A percentile compares a stretch with the other conserved stretches of the same genome.
phyloP scores from a whole-genome alignment of 352 stramenopile genomes.

The Thraustotheca clavata region DNA sequence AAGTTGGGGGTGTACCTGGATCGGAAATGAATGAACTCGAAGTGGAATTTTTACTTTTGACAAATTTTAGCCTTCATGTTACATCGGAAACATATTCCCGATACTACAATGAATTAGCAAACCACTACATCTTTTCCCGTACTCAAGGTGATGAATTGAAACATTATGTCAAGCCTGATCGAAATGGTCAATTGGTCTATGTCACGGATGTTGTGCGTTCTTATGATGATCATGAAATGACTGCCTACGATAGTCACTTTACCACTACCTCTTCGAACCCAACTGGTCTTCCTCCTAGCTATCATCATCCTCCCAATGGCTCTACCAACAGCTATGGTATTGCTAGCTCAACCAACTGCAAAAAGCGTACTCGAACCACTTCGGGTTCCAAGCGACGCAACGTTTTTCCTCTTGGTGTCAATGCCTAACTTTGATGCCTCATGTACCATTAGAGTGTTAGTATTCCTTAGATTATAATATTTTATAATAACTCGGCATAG shows the following conservation, averaged over 20 bases:
- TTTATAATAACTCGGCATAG: background rate
- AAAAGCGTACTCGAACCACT: slow-evolving; percentile 14
- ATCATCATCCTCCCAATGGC: background rate
- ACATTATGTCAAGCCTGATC: slow-evolving; percentile 58
- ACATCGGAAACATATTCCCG: slow-evolving; percentile 77
- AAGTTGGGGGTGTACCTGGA: slow-evolving; percentile 89
- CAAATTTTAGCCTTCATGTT: slow-evolving; percentile 98
- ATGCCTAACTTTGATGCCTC: slow-evolving; percentile 33
- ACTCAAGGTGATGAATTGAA: slow-evolving; percentile 46
- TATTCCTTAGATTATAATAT: slow-evolving; percentile 16
- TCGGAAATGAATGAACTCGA: slow-evolving; percentile 97
- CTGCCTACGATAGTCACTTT: background rate
- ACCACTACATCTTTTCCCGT: slow-evolving; percentile 73
- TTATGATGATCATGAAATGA: slow-evolving; percentile 12
- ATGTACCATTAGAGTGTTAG: slow-evolving; percentile 19
- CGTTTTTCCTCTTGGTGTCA: slow-evolving; percentile 69
- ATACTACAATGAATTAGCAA: slow-evolving; percentile 89
- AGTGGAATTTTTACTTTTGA: slow-evolving; percentile 95
- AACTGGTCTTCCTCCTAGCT: slow-evolving; percentile 28
- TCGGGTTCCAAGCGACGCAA: slow-evolving; percentile 72
- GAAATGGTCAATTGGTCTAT: slow-evolving; percentile 68
- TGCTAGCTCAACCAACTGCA: slow-evolving; percentile 14
- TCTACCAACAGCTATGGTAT: background rate
- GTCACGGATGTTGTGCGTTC: slow-evolving; percentile 36
- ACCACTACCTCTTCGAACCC: slow-evolving; percentile 25